Evolutionary conservation across 306 rosid genomes (phyloP).

Genomic region (Cicer arietinum): DNA sequence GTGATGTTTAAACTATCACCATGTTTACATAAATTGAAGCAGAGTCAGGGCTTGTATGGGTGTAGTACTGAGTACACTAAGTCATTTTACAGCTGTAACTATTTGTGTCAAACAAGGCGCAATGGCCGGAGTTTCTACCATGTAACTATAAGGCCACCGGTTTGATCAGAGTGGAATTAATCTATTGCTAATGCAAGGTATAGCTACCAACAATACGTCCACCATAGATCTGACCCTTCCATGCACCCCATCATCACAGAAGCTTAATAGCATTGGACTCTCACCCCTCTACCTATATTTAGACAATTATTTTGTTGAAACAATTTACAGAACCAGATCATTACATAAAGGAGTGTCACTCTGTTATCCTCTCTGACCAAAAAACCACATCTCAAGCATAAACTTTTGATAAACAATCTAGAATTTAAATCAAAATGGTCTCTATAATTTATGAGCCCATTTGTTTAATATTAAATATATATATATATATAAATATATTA

Average conservation of each 20-base stretch:
- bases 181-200: background rate
- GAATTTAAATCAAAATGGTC: conserved; percentile 8
- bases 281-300: background rate
- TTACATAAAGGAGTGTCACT: background rate
- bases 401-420: background rate
- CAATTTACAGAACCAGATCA: background rate
- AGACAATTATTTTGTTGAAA: background rate
- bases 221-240: background rate
- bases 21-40: background rate
- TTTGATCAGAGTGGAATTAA: background rate
- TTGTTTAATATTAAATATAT: background rate
- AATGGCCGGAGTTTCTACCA: background rate
- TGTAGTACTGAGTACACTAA: background rate
- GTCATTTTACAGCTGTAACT: background rate
- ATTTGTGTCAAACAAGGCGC: background rate
- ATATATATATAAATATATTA: too few relatives aligned
- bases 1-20: conserved; percentile 1
- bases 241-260: background rate
- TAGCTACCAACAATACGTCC: background rate
- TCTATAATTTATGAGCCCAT: background rate
- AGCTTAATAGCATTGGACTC: background rate
- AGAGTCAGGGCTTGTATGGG: background rate
- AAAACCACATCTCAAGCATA: too few relatives aligned
- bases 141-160: too few relatives aligned
- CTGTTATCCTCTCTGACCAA: too few relatives aligned